Percentiles rank a stretch among this genome's conserved stretches.
Evolutionary conservation across 129 eudicot genomes (phyloP).

Genomic region (carrot (Daucus carota)): DH1_v3.0 NC_030385.2:11876501-11877000

Average conservation of each 20-base stretch:
- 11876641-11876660: background rate
- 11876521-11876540: conserved; percentile 72
- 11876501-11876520: conserved; percentile 62
- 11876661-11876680: background rate
- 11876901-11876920: background rate
- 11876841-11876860: background rate
- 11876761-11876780: background rate
- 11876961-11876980: background rate
- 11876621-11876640: background rate
- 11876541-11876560: conserved; percentile 70
- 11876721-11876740: background rate
- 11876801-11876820: background rate
- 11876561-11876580: conserved; percentile 78
- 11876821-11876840: background rate
- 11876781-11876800: background rate
- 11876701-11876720: background rate
- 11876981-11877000: background rate
- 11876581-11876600: background rate
- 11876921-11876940: background rate
- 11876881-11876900: background rate
- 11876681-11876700: background rate
- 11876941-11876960: background rate
- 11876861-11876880: background rate
- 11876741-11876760: background rate
- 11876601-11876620: background rate